Base-by-base conservation (phyloP, 306 rosid genomes). In the Aeschynomene evenia region DNA sequence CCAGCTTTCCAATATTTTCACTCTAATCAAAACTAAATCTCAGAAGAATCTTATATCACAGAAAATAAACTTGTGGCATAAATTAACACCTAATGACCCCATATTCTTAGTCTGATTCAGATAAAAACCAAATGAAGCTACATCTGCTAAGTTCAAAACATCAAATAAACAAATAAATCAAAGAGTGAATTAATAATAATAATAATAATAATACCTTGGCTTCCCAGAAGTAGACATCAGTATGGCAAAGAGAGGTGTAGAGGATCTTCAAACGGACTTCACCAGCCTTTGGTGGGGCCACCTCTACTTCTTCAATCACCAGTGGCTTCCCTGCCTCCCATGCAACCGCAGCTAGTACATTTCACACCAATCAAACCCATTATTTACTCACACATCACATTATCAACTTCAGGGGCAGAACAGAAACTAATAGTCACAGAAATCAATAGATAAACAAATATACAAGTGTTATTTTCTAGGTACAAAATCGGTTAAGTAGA, bases 251-350 rank as follows among this genome's bases (percentile, higher is more conserved):
- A 20, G 86, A 78, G 81, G 83, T 82, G 68, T 31, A 78, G 60
- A 82, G 86, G 71, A 82, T 82, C 79, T 78, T 82, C 56, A 82
- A 43, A 54, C 86, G 86, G 11, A 82, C 86, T 79, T 82, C 86
- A 39, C 83, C 83, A 21, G 83, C 76, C 50, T 75, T 60, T 5
- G 86, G 86, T 22, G 86, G 86, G 0, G 86, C 86, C 26, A 82
- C 86, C 79, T 82, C 86, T 21, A 82, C 79, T 66, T 82, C 81
- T 46, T 82, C 83, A 0, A 82, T 82, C 66, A 72, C 78, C 18
- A 82, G 79, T 1, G 86, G 86, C 66, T 82, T 82, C 56, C 75
- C 82, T 7, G 86, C 86, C 39, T 82, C 86, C 86, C 86, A 82
- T 29, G 86, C 51, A 55, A 82, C 79, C 45, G 86, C 86, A 4